Percentiles rank a stretch among this genome's conserved stretches.
Conservation (phyloP, 2,329 filamentous ascomycete species). For the Pseudocercospora crystallina region DNA sequence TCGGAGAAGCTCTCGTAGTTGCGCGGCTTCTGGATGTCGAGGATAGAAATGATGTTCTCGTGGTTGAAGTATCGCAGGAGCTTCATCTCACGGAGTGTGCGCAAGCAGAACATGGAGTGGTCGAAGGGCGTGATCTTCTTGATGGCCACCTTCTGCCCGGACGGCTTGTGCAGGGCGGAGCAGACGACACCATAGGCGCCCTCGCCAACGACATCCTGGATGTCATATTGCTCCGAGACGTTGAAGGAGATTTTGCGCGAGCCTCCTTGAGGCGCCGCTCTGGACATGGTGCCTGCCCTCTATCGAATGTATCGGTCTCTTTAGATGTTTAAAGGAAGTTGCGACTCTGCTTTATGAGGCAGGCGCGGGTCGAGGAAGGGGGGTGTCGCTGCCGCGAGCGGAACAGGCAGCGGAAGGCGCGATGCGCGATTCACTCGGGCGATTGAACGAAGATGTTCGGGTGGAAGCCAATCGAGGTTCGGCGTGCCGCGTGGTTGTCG, state of each 20-base stretch:
- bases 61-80: slow-evolving; percentile 98
- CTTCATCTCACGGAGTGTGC: slow-evolving; percentile 99
- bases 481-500: background rate
- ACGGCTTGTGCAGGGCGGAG: slow-evolving; percentile 97
- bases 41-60: slow-evolving; percentile 99
- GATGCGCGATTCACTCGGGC: slow-evolving; percentile 4
- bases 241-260: slow-evolving; percentile 98
- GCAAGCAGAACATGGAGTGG: slow-evolving; percentile 61
- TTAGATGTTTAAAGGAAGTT: background rate
- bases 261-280: slow-evolving; percentile 38
- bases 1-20: slow-evolving; percentile 96
- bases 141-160: slow-evolving; percentile 96
- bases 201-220: slow-evolving; percentile 98
- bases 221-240: slow-evolving; percentile 98
- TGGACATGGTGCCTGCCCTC: slow-evolving; percentile 21
- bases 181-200: slow-evolving; percentile 98
- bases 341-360: background rate
- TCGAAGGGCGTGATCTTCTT: slow-evolving; percentile 99
- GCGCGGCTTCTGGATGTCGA: slow-evolving; percentile 97
- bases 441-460: background rate
- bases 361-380: background rate
- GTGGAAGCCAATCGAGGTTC: background rate
- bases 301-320: too few species aligned
- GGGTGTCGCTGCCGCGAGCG: background rate
- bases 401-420: slow-evolving; percentile 1